phyloP scores from a whole-genome alignment of 2,329 filamentous ascomycete genomes.

The Tolypocladium tropicale region DNA sequence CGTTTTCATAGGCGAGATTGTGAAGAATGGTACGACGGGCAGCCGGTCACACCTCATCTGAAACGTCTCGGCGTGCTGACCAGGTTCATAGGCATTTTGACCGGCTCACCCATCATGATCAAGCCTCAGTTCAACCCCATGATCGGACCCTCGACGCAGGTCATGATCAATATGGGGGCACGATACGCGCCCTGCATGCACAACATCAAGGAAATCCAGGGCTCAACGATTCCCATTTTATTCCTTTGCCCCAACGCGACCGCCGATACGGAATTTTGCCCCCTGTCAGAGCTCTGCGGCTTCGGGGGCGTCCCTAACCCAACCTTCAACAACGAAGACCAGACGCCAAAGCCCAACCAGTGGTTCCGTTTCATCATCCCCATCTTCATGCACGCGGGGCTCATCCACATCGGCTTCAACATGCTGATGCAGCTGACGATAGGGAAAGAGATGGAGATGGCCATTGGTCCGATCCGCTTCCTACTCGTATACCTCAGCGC shows the following conservation, averaged over 20 bases:
- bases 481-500: conserved; percentile 80
- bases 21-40: conserved; percentile 60
- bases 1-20: conserved; percentile 84
- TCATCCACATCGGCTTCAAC: conserved; percentile 95
- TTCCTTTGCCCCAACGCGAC: conserved; percentile 83
- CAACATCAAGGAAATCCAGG: conserved; percentile 57
- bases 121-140: conserved; percentile 89
- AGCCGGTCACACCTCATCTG: background rate
- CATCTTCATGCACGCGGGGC: conserved; percentile 88
- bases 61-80: conserved; percentile 1
- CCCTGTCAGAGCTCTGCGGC: conserved; percentile 72
- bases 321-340: conserved; percentile 37
- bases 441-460: conserved; percentile 82
- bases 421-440: conserved; percentile 83
- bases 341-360: conserved; percentile 65
- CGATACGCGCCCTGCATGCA: conserved; percentile 94
- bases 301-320: conserved; percentile 66
- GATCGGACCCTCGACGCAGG: conserved; percentile 85
- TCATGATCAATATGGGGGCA: conserved; percentile 95
- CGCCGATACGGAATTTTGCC: conserved; percentile 50
- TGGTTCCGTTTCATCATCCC: conserved; percentile 96
- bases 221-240: conserved; percentile 32
- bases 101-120: conserved; percentile 67
- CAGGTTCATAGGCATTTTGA: conserved; percentile 53
- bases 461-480: conserved; percentile 82